Conservation (phyloP, 495 filamentous ascomycete genomes). For the Xylaria curta region DNA sequence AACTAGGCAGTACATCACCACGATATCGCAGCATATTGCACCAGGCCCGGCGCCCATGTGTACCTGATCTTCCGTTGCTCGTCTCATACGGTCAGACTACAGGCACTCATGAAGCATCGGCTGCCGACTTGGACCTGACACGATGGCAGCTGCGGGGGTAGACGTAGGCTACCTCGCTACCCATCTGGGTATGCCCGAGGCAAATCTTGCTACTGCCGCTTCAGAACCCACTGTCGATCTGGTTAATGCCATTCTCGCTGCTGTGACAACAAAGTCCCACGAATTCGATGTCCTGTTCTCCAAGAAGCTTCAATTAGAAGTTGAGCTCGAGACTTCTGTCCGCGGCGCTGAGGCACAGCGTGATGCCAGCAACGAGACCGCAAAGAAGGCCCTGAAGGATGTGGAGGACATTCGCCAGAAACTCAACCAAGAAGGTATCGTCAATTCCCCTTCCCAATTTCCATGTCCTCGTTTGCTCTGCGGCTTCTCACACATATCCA, state of each 20-base stretch:
- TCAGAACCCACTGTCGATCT: constrained; percentile 80
- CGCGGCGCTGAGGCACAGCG: constrained; percentile 79
- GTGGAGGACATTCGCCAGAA: constrained; percentile 78
- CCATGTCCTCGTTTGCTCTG: background rate
- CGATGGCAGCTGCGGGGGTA: constrained; percentile 76
- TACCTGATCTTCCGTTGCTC: background rate
- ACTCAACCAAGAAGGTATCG: constrained; percentile 78
- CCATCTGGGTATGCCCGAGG: constrained; percentile 74
- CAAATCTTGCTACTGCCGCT: constrained; percentile 67
- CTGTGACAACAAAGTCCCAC: constrained; percentile 74
- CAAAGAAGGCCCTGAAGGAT: constrained; percentile 83
- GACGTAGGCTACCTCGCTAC: constrained; percentile 78
- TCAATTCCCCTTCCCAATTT: background rate
- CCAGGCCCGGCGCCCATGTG: background rate
- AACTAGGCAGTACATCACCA: background rate
- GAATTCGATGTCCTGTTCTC: constrained; percentile 80
- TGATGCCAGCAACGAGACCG: constrained; percentile 75
- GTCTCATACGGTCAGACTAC: background rate
- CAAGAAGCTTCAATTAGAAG: constrained; percentile 82
- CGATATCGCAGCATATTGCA: background rate
- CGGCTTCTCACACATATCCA: constrained; percentile 33
- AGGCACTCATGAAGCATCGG: constrained; percentile 26
- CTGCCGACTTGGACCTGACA: constrained; percentile 38
- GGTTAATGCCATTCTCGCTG: constrained; percentile 69
- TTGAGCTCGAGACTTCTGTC: constrained; percentile 91